phyloP scores from a whole-genome alignment of 768 basidiomycete species.

The Boletus sensibilis region DNA sequence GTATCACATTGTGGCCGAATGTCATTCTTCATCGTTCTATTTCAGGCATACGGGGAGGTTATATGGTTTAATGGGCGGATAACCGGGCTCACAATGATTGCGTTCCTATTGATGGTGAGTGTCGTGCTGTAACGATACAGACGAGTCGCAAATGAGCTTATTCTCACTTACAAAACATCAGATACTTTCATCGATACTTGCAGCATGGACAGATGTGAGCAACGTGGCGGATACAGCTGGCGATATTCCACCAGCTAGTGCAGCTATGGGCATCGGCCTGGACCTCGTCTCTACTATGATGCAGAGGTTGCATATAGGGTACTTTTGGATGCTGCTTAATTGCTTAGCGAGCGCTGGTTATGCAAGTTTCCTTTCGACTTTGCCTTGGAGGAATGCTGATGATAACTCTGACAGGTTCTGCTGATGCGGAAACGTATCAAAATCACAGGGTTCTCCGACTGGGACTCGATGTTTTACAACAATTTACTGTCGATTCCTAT shows the following conservation, averaged over 20 bases:
- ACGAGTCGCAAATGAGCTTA: background rate
- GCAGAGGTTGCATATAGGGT: conserved; percentile 70
- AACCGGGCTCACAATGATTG: conserved; percentile 80
- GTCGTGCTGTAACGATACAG: background rate
- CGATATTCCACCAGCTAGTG: conserved; percentile 27
- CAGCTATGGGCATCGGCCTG: conserved; percentile 29
- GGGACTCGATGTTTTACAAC: conserved; percentile 99
- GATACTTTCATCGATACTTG: conserved; percentile 91
- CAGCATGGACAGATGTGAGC: conserved; percentile 89
- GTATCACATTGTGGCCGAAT: conserved; percentile 27
- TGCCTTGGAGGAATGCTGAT: conserved; percentile 2
- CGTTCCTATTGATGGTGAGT: conserved; percentile 89
- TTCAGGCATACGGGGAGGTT: conserved; percentile 93
- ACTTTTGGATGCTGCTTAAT: conserved; percentile 96
- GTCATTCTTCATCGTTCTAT: background rate
- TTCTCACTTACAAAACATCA: conserved; percentile 28
- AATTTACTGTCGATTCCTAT: conserved; percentile 94
- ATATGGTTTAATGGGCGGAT: conserved; percentile 94
- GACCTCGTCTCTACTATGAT: conserved; percentile 46
- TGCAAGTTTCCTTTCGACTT: conserved; percentile 45
- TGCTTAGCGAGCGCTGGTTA: conserved; percentile 89
- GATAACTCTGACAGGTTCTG: conserved; percentile 60
- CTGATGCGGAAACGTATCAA: conserved; percentile 98
- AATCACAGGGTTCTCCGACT: conserved; percentile 90
- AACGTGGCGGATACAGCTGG: conserved; percentile 34